Evolutionary conservation across 2,329 filamentous ascomycete species (phyloP).

Genomic region (Paramyrothecium roridum): DNA sequence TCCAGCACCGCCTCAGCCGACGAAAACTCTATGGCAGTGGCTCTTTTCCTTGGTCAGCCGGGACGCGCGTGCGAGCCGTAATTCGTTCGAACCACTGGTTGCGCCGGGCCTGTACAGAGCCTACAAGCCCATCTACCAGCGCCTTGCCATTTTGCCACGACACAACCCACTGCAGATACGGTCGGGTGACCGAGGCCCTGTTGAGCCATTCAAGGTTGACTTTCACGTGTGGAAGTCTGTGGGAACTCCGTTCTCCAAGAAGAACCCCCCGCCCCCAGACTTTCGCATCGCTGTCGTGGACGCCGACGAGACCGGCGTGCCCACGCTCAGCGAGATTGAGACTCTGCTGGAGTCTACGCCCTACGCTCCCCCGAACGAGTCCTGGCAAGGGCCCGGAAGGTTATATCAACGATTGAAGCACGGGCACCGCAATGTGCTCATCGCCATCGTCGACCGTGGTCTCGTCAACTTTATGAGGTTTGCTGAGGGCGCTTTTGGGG

Average conservation of each 20-base stretch:
- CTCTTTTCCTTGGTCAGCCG: conserved; percentile 44
- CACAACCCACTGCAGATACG: conserved; percentile 52
- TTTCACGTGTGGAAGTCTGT: conserved; percentile 76
- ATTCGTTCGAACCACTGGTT: conserved; percentile 54
- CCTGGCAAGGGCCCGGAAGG: conserved; percentile 37
- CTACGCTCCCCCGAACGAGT: conserved; percentile 53
- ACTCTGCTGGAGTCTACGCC: conserved; percentile 72
- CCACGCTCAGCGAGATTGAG: conserved; percentile 68
- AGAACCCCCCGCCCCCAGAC: conserved; percentile 73
- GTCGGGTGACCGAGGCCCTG: conserved; percentile 18
- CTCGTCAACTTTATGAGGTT: conserved; percentile 85
- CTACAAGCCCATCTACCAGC: conserved; percentile 70
- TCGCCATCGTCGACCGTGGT: conserved; percentile 88
- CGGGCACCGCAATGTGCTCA: conserved; percentile 76
- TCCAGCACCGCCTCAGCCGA: conserved; percentile 11
- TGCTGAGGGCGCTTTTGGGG: conserved; percentile 74
- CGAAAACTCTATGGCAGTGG: conserved; percentile 46
- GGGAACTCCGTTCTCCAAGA: conserved; percentile 69
- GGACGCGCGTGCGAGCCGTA: conserved; percentile 17
- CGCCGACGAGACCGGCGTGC: conserved; percentile 67
- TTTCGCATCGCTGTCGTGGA: conserved; percentile 83
- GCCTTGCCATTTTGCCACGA: conserved; percentile 69
- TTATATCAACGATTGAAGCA: conserved; percentile 80
- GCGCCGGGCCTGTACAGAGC: conserved; percentile 63
- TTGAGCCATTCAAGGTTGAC: conserved; percentile 66